A percentile compares a stretch with the other conserved stretches of the same genome.
These are phyloP conservation scores for Apiospora rasikravindrae DNA, from an alignment of 2,329 filamentous ascomycete genomes.

Conservation along the genomic window DNA sequence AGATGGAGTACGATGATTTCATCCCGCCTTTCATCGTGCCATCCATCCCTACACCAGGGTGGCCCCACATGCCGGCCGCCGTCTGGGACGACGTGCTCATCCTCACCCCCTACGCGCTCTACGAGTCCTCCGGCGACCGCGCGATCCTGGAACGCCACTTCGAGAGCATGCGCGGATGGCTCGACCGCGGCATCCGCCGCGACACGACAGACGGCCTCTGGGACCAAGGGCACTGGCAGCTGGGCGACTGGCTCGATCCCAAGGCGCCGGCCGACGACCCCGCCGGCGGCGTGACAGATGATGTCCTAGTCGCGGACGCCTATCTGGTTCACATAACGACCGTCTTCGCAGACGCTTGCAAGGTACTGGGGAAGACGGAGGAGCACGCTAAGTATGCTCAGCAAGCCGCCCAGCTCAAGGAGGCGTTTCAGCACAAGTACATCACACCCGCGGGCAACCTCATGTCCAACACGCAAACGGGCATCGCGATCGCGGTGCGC, in stretches of 20 bases:
- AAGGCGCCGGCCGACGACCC: slow-evolving; percentile 42
- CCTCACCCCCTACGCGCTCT: slow-evolving; percentile 39
- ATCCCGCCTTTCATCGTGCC: slow-evolving; percentile 4
- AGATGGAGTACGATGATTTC: slow-evolving; percentile 1
- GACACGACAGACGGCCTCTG: slow-evolving; percentile 38
- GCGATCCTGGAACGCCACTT: slow-evolving; percentile 36
- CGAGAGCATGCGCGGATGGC: slow-evolving; percentile 37
- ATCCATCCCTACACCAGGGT: not conserved
- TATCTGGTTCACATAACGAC: slow-evolving; percentile 44
- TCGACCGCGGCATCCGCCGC: slow-evolving; percentile 35
- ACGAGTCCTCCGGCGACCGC: slow-evolving; percentile 36
- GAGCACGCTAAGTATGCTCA: slow-evolving; percentile 29
- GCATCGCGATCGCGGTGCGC: slow-evolving; percentile 42
- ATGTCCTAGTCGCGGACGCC: slow-evolving; percentile 43
- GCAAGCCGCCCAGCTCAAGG: slow-evolving; percentile 23
- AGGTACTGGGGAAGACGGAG: slow-evolving; percentile 29
- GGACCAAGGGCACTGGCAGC: slow-evolving; percentile 39
- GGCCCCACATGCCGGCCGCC: slow-evolving; percentile 24
- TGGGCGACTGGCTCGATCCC: slow-evolving; percentile 49
- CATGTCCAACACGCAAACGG: slow-evolving; percentile 47
- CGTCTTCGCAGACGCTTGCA: slow-evolving; percentile 33
- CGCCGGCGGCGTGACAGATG: slow-evolving; percentile 38
- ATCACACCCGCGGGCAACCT: slow-evolving; percentile 34
- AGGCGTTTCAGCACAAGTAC: slow-evolving; percentile 27
- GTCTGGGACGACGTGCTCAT: slow-evolving; percentile 42